phyloP scores from a whole-genome alignment of 768 basidiomycete genomes.

The Mycena latifolia region DNA sequence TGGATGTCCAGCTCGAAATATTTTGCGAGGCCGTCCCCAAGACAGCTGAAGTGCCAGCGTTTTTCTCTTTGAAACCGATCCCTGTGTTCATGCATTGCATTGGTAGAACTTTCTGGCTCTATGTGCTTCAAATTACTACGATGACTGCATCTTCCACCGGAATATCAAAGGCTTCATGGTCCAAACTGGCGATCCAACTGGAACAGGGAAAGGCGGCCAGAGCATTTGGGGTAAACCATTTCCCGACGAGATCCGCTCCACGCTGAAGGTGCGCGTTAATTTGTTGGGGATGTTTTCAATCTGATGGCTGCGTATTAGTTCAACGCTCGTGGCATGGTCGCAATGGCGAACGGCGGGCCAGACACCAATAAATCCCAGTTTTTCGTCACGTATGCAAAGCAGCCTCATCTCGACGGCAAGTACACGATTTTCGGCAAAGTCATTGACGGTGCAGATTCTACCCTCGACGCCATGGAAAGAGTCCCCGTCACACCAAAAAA shows the following conservation, averaged over 20 bases:
- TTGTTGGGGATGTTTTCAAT: constrained; percentile 17
- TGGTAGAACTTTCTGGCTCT: constrained; percentile 94
- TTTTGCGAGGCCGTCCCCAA: constrained; percentile 98
- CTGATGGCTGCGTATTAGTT: constrained; percentile 69
- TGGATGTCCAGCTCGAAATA: constrained; percentile 75
- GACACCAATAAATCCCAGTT: constrained; percentile 95
- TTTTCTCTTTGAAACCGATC: constrained; percentile 22
- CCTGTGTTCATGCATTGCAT: constrained; percentile 27
- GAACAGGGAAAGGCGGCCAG: constrained; percentile 96
- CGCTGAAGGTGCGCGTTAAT: constrained; percentile 78
- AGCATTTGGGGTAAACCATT: constrained; percentile 97
- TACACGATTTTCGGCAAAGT: constrained; percentile 97
- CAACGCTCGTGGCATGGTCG: constrained; percentile 93
- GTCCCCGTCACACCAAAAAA: constrained; percentile 94
- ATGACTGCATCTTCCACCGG: constrained; percentile 89
- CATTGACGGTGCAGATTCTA: constrained; percentile 97
- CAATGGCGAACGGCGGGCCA: constrained; percentile 97
- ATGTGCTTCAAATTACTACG: constrained; percentile 90
- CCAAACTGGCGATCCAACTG: constrained; percentile 91
- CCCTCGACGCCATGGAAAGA: constrained; percentile 94
- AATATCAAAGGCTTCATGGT: constrained; percentile 98
- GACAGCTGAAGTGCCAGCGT: constrained; percentile 81
- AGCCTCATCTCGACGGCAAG: constrained; percentile 93
- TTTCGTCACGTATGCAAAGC: constrained; percentile 92
- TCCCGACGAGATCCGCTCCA: constrained; percentile 92